Evolutionary conservation across 305 asterid genomes (phyloP), one percentile per base, ranked within the genome.

Genomic region (Solanum aculeatissimum): DNA sequence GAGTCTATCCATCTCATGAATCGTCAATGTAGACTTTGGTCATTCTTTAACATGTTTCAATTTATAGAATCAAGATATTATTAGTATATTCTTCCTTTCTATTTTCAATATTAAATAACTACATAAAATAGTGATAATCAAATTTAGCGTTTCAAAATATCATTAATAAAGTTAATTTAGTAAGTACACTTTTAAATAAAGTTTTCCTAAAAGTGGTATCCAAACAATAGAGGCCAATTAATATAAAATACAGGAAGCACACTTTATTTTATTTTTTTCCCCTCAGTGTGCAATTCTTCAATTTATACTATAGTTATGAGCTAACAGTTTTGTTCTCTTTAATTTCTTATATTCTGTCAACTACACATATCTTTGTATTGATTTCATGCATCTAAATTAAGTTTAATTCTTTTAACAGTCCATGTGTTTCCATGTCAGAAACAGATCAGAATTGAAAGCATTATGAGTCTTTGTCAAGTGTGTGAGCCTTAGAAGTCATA

Each of bases 381-480:
- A 65, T 29, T 29, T 19, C 32, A 43, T 29, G 72, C 13, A 8
- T 29, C 21, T 27, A 65, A 62, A 29, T 27, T n/a, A n/a, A n/a
- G 51, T 69, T 69, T 19, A 71, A 71, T 42, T 71, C 12, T 40
- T 71, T 42, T 40, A 42, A n/a, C 18, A n/a, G 32, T 71, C 79
- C 79, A 40, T 71, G 79, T 71, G 79, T 71, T 42, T 12, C 35
- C 55, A 42, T 42, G 79, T 71, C 35, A 42, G 79, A 21, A 71
- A 71, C 79, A 71, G 79, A 71, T 71, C 54, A 71, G 55, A n/a
- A 53, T 70, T 69, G 49, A 70, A 70, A 70, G 16, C 54, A 5
- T 18, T 10, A n/a, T 40, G 25, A 40, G 42, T 70, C 79, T 35
- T 35, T 11, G 79, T 70, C 79, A 40, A 6, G 40, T 70, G 54